Evolutionary conservation across 2,329 filamentous ascomycete genomes (phyloP), one percentile per base, ranked within the genome.

Genomic region (Orbilia ellipsospora): DNA sequence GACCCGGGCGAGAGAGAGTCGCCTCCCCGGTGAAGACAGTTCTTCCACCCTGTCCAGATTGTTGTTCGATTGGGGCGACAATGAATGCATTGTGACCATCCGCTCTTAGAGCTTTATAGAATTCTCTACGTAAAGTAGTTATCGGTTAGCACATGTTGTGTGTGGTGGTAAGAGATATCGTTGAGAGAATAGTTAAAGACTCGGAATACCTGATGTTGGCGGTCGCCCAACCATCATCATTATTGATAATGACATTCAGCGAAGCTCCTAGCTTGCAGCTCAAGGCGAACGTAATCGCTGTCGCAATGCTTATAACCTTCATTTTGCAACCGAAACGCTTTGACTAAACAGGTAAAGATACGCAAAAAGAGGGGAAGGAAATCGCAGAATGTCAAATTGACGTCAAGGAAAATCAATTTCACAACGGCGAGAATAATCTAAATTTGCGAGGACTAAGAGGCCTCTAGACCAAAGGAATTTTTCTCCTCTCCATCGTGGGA

Each of bases 41-140:
- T 18, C 82, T 83, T 42, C 84, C 84, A 56, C 84, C 85, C 74
- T 84, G 83, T 31, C 83, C 85, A 23, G 83, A 84, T 78, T 86
- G 81, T 56, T 85, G 82, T 36, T 81, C 81, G 4, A 81, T 81
- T 5, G 82, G 81, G 3, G 84, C 83, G 20, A 85, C 84, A 54
- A 85, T 80, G 18, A 83, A 80, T 45, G 83, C 83, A 73, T 83
- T 81, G 78, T 83, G 82, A 5, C 82, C 82, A 40, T 78, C 80
- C 1, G 78, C 79, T 67, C 82, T 82, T 28, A 83, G 73, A 7
- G 82, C 78, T 36, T 81, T 80, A 78, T 85, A 84, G 28, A 84
- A 79, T 63, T 83, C 83, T 28, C 82, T 65, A 36, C 5, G 12
- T 12, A 26, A 12, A 26, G 7, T 1, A 36, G 12, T 40, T 56